Evolutionary conservation across 495 filamentous ascomycete species (phyloP), one percentile per base, ranked within the genome.

Genomic region (Neurospora cerealis): DNA sequence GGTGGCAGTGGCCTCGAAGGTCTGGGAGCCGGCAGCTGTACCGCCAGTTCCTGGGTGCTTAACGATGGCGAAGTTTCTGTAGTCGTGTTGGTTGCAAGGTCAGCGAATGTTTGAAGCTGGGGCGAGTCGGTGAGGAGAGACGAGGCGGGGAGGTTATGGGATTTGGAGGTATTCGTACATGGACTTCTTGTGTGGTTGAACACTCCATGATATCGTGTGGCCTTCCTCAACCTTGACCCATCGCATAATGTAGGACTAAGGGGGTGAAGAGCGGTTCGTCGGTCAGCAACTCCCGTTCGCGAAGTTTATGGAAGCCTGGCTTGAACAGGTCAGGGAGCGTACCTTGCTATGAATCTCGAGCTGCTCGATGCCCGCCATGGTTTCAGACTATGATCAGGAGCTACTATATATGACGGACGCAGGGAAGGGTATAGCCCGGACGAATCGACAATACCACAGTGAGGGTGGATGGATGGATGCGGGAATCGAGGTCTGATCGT

Each of bases 341-440:
- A 96, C 96, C 90, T 94, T 98, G 90, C 94, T 97, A 81, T 97
- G 96, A 75, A 99, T 92, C 82, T 98, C 96, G 75, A 99, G 85
- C 86, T 97, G 94, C 86, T 99, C 96, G 88, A 98, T 96, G 78
- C 93, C 93, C 60, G 93, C 93, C 93, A 97, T 96, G 80, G 73
- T 81, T 42, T 0, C 1, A 17, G 2, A 28, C 21, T 15, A 1
- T 13, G n/a, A 54, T 54, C 21, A 3, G 46, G 46, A 15, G 54
- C 15, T 62, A 34, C 3, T 19, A 34, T 19, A 66, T 62, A 34
- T 62, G 54, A 24, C 21, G 0, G 3, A 28, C 24, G 46, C 21
- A 54, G 46, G 46, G 9, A 54, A 13, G 46, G 21, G 4, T 54
- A 24, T 54, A 54, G 46, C 46, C 13, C 21, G 46, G 46, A 54